These are phyloP conservation scores for Chlamydomonas schloesseri DNA, from an alignment of 139 green algal genomes.

Conservation along the genomic window DNA sequence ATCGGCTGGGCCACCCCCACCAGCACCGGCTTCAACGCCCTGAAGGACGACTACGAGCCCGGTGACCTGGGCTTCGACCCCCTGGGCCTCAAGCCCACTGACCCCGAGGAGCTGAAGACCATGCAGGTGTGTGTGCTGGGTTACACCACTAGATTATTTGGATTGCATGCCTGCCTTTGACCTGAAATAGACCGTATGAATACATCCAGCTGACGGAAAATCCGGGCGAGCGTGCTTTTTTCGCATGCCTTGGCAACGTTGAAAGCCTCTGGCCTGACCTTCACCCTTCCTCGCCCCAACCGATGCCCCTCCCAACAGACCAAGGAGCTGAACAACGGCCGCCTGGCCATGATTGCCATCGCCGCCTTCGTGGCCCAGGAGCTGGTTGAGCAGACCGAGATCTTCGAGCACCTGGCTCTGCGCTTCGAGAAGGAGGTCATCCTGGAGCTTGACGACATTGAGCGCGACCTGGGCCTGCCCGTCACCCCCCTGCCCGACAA, in stretches of 20 bases:
- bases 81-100: slow-evolving; percentile 71
- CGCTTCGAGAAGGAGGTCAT: slow-evolving; percentile 64
- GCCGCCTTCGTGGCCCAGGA: slow-evolving; percentile 80
- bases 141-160: no score
- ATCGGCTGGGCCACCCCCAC: slow-evolving; percentile 74
- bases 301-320: slow-evolving; percentile 57
- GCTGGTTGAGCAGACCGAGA: slow-evolving; percentile 49
- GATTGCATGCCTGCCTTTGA: no score
- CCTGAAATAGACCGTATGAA: no score
- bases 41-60: slow-evolving; percentile 78
- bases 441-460: slow-evolving; percentile 53
- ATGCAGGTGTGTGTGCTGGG: slow-evolving; percentile 56
- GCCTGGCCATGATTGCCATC: slow-evolving; percentile 89
- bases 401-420: slow-evolving; percentile 64
- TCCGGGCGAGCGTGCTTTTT: no score
- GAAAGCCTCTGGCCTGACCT: no score
- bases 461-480: slow-evolving; percentile 37
- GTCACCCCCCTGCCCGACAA: slow-evolving; percentile 10
- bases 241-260: no score
- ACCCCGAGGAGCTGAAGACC: slow-evolving; percentile 68
- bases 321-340: slow-evolving; percentile 91
- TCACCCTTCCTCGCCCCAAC: no score
- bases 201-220: no score
- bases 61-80: slow-evolving; percentile 84
- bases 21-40: slow-evolving; percentile 61